Evolutionary conservation across 306 rosid species (phyloP).

Genomic region (Trifolium subterraneum): DNA sequence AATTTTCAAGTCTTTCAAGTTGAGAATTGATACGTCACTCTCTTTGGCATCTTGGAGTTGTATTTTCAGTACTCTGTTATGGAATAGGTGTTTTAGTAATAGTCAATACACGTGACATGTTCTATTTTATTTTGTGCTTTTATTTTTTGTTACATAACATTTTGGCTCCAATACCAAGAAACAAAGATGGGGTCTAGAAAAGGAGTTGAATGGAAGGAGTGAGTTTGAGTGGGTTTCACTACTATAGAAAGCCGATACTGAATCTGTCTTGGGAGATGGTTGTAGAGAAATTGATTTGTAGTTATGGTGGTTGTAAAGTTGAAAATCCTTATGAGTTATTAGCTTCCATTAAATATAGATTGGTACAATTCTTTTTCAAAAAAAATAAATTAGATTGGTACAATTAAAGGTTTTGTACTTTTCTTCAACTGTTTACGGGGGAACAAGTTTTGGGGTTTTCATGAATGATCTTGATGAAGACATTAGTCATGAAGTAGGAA

Average conservation of each 20-base stretch:
- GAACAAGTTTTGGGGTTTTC: too few species aligned
- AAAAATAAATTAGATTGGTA: too few species aligned
- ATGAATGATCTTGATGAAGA: too few species aligned
- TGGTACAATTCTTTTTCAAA: too few species aligned
- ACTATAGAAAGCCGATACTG: neutral
- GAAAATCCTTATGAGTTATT: neutral
- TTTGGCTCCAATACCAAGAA: neutral
- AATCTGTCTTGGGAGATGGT: neutral
- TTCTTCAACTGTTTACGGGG: too few species aligned
- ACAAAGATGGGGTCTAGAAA: neutral
- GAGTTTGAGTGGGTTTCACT: neutral
- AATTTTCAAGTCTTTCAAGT: neutral
- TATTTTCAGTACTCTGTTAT: neutral
- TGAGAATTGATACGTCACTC: neutral
- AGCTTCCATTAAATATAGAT: too few species aligned
- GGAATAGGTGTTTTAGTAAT: neutral
- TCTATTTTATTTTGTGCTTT: neutral
- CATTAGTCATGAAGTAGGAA: too few species aligned
- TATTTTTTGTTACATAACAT: neutral
- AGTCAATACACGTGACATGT: neutral
- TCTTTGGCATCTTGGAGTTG: neutral
- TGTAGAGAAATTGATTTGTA: neutral
- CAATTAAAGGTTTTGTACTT: too few species aligned
- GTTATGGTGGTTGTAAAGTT: neutral
- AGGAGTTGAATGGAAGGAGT: neutral